These are phyloP conservation scores for Miscanthus lutarioriparius DNA, from an alignment of 176 grass and related monocot species.

Conservation along the genomic window DNA sequence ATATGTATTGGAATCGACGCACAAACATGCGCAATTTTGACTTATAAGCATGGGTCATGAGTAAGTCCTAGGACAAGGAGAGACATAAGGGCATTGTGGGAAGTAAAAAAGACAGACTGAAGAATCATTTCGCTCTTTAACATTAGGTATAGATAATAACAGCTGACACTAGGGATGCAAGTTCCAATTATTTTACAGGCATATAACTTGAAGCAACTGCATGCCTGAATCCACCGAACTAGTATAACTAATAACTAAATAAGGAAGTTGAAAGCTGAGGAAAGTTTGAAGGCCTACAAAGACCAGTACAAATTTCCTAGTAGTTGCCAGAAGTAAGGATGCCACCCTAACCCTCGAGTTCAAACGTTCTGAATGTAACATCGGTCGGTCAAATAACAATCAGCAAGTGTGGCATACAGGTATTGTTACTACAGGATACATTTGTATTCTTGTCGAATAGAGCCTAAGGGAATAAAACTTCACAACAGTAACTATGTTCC, in stretches of 20 bases:
- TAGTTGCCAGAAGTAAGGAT: not conserved
- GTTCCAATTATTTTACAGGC: not conserved
- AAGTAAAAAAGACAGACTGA: not conserved
- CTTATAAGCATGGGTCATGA: not conserved
- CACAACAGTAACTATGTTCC: not conserved
- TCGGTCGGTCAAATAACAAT: not conserved
- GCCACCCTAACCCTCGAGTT: not conserved
- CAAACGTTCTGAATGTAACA: not conserved
- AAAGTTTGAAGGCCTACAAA: not conserved
- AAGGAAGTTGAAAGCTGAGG: not conserved
- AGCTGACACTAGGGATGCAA: not conserved
- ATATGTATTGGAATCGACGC: not conserved
- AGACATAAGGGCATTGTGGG: not conserved
- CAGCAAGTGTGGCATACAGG: not conserved
- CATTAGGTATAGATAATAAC: not conserved
- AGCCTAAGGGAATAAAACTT: not conserved
- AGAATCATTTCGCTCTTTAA: not conserved
- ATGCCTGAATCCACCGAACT: not conserved
- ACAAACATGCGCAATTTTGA: not conserved
- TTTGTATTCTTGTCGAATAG: not conserved
- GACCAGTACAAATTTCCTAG: not conserved
- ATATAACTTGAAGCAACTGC: not conserved
- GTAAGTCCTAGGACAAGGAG: not conserved
- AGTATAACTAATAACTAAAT: not conserved
- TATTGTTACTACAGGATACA: not conserved